Base-by-base conservation (phyloP, 1,284 basidiomycete genomes). In the Ganoderma boninense region DNA sequence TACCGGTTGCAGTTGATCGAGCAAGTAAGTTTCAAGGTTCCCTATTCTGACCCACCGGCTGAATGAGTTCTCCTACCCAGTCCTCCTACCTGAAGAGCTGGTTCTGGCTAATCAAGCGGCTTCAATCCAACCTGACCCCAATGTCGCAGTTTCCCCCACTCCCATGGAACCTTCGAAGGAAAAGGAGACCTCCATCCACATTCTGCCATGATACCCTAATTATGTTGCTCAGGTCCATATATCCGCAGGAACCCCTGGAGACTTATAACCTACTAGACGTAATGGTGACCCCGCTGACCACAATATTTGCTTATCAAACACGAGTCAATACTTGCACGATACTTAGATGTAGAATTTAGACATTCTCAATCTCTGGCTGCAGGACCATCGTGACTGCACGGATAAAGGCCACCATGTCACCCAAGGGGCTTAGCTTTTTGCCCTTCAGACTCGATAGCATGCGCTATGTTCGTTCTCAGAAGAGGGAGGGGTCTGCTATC, bases 1-100 rank as follows among this genome's bases (percentile, higher is more conserved):
- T 87, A 11, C 84, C 84, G 4, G 82, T 84, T 7, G 87, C 87
- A 29, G 85, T 89, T 64, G 85, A 89, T 77, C 82, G 87, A 42
- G 84, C 87, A 3, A 79, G 77, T 79, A 61, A 67, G 77, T 73
- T 7, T 7, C 14, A 49, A 3, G 2, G n/a, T 49, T 49, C 2
- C 18, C 44, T 70, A 75, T 52, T 54, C 75, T 40, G 56, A 72
- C 23, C 26, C 7, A 40, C 77, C 74, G 3, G 62, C 59, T 35
- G 14, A 40, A 23, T 26, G 16, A 32, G 54, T 4, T 32, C 29
- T 38, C 46, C 20, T 23, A n/a, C 46, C n/a, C 42, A 71, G 71
- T 72, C 61, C 57, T 72, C 38, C 44, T 69, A 11, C 71, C 71
- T 16, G 71, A 66, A 20, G 71, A 72, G 32, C 59, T 72, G 16